Evolutionary conservation across 306 rosid species (phyloP).

Genomic region (Corylus americana): DNA sequence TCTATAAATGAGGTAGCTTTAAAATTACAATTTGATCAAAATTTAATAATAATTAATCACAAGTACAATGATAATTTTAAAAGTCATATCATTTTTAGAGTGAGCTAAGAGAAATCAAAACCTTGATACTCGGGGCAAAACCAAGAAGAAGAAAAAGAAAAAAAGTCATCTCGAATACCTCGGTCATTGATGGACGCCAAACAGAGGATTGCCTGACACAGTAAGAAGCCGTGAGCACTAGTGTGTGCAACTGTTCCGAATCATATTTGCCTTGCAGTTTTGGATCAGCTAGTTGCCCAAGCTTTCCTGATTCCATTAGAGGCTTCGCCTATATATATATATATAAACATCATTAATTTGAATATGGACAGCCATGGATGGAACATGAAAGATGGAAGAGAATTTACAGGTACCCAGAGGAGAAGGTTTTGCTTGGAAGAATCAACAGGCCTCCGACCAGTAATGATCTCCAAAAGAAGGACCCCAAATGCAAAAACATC

Average conservation of each 20-base stretch:
- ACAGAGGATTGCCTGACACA: conserved; percentile 75
- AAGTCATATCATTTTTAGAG: too few species aligned
- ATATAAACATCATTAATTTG: neutral
- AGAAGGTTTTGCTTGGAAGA: conserved; percentile 83
- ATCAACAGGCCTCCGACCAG: conserved; percentile 89
- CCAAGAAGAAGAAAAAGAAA: too few species aligned
- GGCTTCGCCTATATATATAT: conserved; percentile 70
- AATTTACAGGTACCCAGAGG: conserved; percentile 56
- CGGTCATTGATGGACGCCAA: conserved; percentile 80
- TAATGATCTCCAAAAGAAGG: conserved; percentile 82
- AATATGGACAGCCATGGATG: neutral
- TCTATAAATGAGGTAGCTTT: too few species aligned
- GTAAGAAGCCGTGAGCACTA: conserved; percentile 74
- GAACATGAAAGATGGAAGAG: neutral
- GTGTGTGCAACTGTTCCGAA: conserved; percentile 55
- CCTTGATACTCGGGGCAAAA: too few species aligned
- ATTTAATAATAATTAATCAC: too few species aligned
- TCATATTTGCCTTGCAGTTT: conserved; percentile 66
- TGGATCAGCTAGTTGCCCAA: conserved; percentile 68
- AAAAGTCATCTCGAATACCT: conserved; percentile 37
- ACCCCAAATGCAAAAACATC: conserved; percentile 84
- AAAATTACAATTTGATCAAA: too few species aligned
- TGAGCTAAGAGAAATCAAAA: too few species aligned
- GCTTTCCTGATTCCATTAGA: conserved; percentile 73
- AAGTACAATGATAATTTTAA: too few species aligned